A percentile compares a stretch with the other conserved stretches of the same genome.
Conservation (phyloP, 1,284 basidiomycete genomes). For the Amylostereum chailletii region DNA sequence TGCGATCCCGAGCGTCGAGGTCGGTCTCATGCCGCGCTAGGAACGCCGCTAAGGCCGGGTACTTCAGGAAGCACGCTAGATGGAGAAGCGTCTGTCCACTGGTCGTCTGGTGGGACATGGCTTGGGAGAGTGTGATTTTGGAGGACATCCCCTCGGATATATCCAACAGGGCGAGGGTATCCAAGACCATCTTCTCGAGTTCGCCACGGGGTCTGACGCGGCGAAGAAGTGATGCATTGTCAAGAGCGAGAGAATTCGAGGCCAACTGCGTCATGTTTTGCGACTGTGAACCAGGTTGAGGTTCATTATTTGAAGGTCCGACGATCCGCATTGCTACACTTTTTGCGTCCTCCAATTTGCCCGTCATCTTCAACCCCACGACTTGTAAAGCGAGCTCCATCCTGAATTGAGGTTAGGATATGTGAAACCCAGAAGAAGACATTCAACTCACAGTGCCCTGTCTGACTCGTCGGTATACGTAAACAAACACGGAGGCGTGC, state of each 20-base stretch:
- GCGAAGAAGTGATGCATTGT: slow-evolving; percentile 46
- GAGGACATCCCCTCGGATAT: slow-evolving; percentile 36
- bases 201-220: slow-evolving; percentile 44
- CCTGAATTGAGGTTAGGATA: slow-evolving; percentile 29
- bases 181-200: slow-evolving; percentile 73
- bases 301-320: slow-evolving; percentile 47
- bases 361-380: slow-evolving; percentile 94
- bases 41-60: slow-evolving; percentile 64
- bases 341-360: slow-evolving; percentile 87
- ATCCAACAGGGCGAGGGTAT: slow-evolving; percentile 73
- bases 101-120: slow-evolving; percentile 56
- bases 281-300: slow-evolving; percentile 23
- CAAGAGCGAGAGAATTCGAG: slow-evolving; percentile 28
- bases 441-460: slow-evolving; percentile 62
- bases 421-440: slow-evolving; percentile 6
- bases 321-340: slow-evolving; percentile 86
- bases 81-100: slow-evolving; percentile 84
- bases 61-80: slow-evolving; percentile 77
- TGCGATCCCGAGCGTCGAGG: slow-evolving; percentile 79
- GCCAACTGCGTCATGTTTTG: slow-evolving; percentile 47
- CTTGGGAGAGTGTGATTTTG: slow-evolving; percentile 28
- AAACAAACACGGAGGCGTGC: slow-evolving; percentile 57
- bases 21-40: slow-evolving; percentile 71
- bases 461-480: slow-evolving; percentile 91
- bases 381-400: slow-evolving; percentile 95